Percentiles rank a stretch among this genome's conserved stretches.
phyloP scores from a whole-genome alignment of 805 yeast genomes.

The Candida michaelii region DNA sequence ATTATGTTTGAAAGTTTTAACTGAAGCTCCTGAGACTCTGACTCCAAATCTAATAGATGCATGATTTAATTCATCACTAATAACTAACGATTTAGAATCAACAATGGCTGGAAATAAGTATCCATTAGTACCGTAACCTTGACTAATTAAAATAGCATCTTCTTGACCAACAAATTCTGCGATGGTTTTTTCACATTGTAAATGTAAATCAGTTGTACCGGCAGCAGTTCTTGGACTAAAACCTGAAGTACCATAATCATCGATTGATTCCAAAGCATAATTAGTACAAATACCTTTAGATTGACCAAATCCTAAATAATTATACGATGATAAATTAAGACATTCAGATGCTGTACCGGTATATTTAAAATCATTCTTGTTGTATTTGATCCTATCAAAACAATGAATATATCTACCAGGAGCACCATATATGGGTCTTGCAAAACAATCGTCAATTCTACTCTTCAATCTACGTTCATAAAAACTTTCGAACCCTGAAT shows the following conservation, averaged over 20 bases:
- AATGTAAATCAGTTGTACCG: constrained; percentile 78
- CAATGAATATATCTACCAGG: constrained; percentile 91
- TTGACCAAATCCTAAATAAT: constrained; percentile 96
- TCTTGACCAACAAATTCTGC: constrained; percentile 91
- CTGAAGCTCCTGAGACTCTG: constrained; percentile 88
- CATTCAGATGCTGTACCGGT: constrained; percentile 77
- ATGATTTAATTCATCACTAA: constrained; percentile 93
- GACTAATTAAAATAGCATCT: constrained; percentile 79
- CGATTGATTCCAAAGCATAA: constrained; percentile 59
- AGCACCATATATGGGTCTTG: constrained; percentile 94
- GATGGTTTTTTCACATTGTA: constrained; percentile 68
- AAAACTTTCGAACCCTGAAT: constrained; percentile 88
- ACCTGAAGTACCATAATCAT: constrained; percentile 72
- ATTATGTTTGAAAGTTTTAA: constrained; percentile 88
- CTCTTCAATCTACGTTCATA: constrained; percentile 88
- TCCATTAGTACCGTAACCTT: constrained; percentile 97
- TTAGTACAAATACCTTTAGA: constrained; percentile 90
- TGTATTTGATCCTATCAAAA: constrained; percentile 71
- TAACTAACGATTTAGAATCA: constrained; percentile 84
- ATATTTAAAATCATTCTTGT: constrained; percentile 62
- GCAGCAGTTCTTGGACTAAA: constrained; percentile 73
- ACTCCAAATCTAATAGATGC: constrained; percentile 95
- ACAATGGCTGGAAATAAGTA: constrained; percentile 78
- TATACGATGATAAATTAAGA: constrained; percentile 85
- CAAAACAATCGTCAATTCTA: constrained; percentile 92